Percentiles rank a stretch among this genome's conserved stretches.
These are phyloP conservation scores for Neurospora pannonica DNA, from an alignment of 495 filamentous ascomycete species.

Conservation along the genomic window DNA sequence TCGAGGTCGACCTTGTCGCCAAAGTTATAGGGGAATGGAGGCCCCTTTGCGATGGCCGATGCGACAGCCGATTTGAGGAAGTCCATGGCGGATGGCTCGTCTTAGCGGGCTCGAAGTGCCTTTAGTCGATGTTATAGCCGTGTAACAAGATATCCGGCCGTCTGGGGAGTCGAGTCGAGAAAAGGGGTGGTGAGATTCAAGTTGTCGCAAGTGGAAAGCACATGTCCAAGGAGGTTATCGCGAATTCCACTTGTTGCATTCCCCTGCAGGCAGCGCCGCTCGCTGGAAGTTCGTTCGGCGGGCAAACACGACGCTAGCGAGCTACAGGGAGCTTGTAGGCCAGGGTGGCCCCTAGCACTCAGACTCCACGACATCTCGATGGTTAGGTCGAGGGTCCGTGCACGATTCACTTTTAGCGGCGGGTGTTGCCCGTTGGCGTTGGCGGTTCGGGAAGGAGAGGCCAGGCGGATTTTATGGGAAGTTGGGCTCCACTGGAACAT, in stretches of 20 bases:
- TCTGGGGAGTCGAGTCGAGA: neutral
- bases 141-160: neutral
- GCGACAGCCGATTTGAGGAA: constrained; percentile 96
- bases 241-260: neutral
- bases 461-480: neutral
- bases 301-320: neutral
- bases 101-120: neutral
- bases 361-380: neutral
- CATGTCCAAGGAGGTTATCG: neutral
- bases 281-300: neutral
- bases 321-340: neutral
- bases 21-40: constrained; percentile 82
- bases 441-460: neutral
- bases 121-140: neutral
- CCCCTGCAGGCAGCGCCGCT: neutral
- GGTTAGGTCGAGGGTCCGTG: neutral
- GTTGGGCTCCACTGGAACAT: neutral
- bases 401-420: neutral
- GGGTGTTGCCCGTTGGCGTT: neutral
- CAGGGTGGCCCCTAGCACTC: neutral
- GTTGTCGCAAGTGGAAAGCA: neutral
- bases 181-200: neutral
- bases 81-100: constrained; percentile 52
- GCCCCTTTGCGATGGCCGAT: constrained; percentile 90
- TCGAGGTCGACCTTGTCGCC: constrained; percentile 84